These are phyloP conservation scores for Chenopodium album DNA, from an alignment of 148 eudicot genomes.

Conservation along the genomic window DNA sequence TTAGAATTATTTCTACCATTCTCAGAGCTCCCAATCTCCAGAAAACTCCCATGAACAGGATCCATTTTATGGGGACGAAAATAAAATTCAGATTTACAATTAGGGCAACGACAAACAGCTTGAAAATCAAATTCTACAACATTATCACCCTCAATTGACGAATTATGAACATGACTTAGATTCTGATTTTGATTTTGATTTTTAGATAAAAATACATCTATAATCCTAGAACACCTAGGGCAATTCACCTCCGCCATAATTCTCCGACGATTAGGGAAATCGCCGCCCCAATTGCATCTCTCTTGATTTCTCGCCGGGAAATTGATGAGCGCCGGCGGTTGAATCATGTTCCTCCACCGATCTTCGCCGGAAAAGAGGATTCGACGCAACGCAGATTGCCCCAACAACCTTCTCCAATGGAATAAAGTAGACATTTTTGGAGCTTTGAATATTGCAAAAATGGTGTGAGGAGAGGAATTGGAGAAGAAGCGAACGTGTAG, in stretches of 20 bases:
- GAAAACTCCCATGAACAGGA: conserved; percentile 70
- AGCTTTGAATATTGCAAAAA: not conserved
- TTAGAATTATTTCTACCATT: not conserved
- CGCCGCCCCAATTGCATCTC: conserved; percentile 25
- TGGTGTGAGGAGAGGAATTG: not conserved
- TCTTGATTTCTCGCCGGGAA: conserved; percentile 10
- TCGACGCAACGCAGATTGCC: not conserved
- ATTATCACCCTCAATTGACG: not conserved
- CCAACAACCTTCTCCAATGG: conserved; percentile 16
- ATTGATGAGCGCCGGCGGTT: not conserved
- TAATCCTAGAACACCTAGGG: conserved; percentile 67
- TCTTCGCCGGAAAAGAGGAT: not conserved
- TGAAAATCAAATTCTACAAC: conserved; percentile 15
- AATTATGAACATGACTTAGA: conserved; percentile 6
- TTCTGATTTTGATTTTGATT: conserved; percentile 1
- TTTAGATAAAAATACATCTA: conserved; percentile 56
- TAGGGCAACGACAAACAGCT: conserved; percentile 66
- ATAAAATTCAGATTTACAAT: conserved; percentile 64
- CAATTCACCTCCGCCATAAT: conserved; percentile 74
- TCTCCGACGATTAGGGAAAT: not conserved
- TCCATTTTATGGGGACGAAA: conserved; percentile 54
- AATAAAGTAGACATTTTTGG: not conserved
- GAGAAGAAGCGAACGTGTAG: conserved; percentile 24
- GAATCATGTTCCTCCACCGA: not conserved
- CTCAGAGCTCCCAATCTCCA: conserved; percentile 52